Conservation (phyloP, 2,329 filamentous ascomycete genomes). For the Ophiostoma montium region DNA sequence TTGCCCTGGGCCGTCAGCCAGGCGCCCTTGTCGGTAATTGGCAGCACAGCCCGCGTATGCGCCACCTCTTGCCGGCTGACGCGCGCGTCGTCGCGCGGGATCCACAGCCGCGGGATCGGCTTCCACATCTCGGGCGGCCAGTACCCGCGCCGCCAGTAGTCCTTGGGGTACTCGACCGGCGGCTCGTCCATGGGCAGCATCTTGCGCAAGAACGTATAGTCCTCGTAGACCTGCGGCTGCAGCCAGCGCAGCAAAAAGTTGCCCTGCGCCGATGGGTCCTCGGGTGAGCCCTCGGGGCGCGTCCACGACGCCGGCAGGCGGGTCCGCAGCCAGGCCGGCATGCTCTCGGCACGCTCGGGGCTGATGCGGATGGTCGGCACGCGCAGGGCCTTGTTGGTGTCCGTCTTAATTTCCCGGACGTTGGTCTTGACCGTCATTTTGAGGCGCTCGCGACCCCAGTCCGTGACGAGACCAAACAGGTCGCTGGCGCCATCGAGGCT, state of each 20-base stretch:
- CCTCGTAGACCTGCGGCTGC: conserved; percentile 44
- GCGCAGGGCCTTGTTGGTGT: conserved; percentile 18
- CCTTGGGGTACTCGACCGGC: conserved; percentile 11
- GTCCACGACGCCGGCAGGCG: background rate
- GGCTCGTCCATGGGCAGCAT: conserved; percentile 11
- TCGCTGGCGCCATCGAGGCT: conserved; percentile 19
- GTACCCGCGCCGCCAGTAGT: conserved; percentile 49
- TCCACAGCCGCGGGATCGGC: conserved; percentile 54
- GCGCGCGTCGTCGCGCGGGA: conserved; percentile 56
- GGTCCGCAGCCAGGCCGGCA: background rate
- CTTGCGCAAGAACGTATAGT: conserved; percentile 43
- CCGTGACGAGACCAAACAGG: conserved; percentile 14
- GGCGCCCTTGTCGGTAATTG: conserved; percentile 60
- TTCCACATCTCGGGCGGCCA: conserved; percentile 54
- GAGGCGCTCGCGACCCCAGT: conserved; percentile 15
- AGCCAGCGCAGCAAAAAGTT: conserved; percentile 38
- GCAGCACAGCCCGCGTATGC: conserved; percentile 50
- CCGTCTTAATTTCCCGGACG: conserved; percentile 13
- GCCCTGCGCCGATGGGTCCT: conserved; percentile 20
- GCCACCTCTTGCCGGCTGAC: conserved; percentile 58
- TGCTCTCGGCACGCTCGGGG: background rate
- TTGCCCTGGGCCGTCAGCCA: conserved; percentile 40
- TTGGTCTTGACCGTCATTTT: conserved; percentile 11
- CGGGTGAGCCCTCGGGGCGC: background rate
- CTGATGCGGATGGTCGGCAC: background rate